Base-by-base conservation (phyloP, 805 yeast species). In the Teunomyces cretensis region DNA sequence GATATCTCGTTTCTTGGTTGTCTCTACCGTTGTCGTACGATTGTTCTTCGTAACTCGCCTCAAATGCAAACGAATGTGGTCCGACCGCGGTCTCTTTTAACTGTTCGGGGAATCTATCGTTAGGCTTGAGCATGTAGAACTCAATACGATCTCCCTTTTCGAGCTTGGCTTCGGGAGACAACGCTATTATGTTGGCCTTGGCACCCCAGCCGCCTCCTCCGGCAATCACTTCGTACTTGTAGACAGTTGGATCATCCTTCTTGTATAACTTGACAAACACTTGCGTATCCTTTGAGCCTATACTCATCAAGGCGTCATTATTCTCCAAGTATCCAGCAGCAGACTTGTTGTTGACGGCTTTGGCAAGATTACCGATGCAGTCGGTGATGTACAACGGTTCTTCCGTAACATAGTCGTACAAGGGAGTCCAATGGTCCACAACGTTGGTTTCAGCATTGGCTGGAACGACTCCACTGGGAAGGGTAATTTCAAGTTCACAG, bases 201-300 rank as follows among this genome's bases (percentile, higher is more conserved):
- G 82, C 79, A 1, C 88, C 87, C 89, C 89, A 84, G 2, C 84
- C 82, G 2, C 88, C 85, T 2, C 90, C 90, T 3, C 90, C 90
- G 4, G 88, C 90, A 30, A 81, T 70, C 15, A 84, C 81, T 55
- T 78, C 76, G 58, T 66, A 76, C 43, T 73, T 65, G 43, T 58
- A 54, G 3, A 61, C 55, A 31, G 44, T 49, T 12, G 49, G 42
- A 2, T 43, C 41, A 6, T 44, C 47, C 14, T 35, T 47, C 19
- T 54, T 46, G 43, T 50, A 52, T 11, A 72, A 28, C 46, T 66
- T 67, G 6, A 67, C 74, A 47, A 59, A 72, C 1, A 74, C 74
- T 48, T 68, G 62, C 4, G 78, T 70, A 16, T 73, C 77, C 44
- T 72, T 75, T 19, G 76, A 68, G 8, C 61, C 68, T 3, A 70